Base-by-base conservation (phyloP, 108 stramenopile genomes). In the Schizochytrium sp. region DNA sequence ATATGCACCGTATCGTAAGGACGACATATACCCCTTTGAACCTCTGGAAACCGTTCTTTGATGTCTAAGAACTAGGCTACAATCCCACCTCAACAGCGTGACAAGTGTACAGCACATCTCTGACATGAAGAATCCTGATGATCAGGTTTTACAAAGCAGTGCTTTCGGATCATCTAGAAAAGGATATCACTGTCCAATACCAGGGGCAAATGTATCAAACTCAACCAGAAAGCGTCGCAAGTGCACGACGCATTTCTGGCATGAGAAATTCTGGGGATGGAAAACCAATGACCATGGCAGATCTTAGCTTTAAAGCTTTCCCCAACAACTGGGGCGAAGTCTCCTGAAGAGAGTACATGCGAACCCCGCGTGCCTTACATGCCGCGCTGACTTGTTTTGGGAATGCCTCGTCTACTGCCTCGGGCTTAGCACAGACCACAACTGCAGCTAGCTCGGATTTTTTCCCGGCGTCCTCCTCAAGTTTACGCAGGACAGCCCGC, bases 281-380 rank as follows among this genome's bases (percentile, higher is more conserved):
- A 10, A 64, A 64, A 42, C 41, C 61, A 13, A 64, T 38, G 4
- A 13, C 12, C 61, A 64, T 64, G 61, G 42, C 19, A 4, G 61
- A 64, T 38, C 61, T 38, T 4, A 64, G 19, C 8, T 13, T 38
- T 42, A 64, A 4, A 38, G 61, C 61, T 42, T 64, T 64, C 41
- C 61, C 61, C 8, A 64, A 42, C 7, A 64, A 42, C 61, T 64
- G 61, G 7, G 61, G 61, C 61, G 61, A 42, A 42, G 61, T 64
- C 61, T 64, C 61, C 7, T 42, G 41, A 42, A 64, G 61, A 4
- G 61, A 38, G 12, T 10, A 64, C 7, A 42, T 42, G 41, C 4
- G 61, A 13, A 64, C 12, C 61, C 12, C 8, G 61, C 61, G 61
- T 13, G 19, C 61, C 8, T 38, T 42, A 42, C 61, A 64, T 4